These are phyloP conservation scores for Brassica rapa DNA, from an alignment of 345 rosid species.

Conservation along the genomic window DNA sequence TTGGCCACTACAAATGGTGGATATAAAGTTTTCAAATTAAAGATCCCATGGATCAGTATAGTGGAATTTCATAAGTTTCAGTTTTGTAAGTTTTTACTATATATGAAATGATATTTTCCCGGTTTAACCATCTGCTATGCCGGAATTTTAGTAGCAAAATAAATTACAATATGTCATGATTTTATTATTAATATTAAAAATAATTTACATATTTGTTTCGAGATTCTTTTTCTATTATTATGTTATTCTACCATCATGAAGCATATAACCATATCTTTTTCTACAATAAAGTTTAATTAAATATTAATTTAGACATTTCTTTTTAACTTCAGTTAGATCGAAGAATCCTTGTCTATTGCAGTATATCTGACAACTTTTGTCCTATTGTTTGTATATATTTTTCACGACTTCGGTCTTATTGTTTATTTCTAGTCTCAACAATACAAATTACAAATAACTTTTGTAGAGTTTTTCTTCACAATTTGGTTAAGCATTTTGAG, in stretches of 20 bases:
- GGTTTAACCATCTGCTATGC: not conserved
- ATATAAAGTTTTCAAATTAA: not conserved
- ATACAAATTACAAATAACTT: not conserved
- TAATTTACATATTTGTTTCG: not conserved
- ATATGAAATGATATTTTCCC: not conserved
- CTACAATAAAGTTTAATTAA: not conserved
- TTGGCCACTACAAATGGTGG: not conserved
- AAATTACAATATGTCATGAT: not conserved
- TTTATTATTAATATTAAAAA: not conserved
- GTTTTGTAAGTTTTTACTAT: not conserved
- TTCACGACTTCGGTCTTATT: not conserved
- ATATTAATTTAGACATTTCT: not conserved
- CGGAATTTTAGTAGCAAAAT: not conserved
- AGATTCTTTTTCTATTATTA: not conserved
- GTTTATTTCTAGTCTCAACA: slow-evolving; percentile 11
- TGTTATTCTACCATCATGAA: not conserved
- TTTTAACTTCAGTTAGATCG: not conserved
- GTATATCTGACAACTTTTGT: slow-evolving; percentile 4
- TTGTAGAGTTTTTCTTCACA: not conserved
- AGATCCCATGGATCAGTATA: slow-evolving; percentile 5
- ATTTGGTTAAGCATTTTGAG: slow-evolving; percentile 12
- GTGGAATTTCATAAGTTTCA: not conserved
- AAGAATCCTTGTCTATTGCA: not conserved
- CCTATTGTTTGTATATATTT: not conserved
- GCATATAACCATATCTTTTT: not conserved